Percentiles rank a stretch among this genome's conserved stretches.
These are phyloP conservation scores for Hericium erinaceus DNA, from an alignment of 768 basidiomycete species.

Conservation along the genomic window DNA sequence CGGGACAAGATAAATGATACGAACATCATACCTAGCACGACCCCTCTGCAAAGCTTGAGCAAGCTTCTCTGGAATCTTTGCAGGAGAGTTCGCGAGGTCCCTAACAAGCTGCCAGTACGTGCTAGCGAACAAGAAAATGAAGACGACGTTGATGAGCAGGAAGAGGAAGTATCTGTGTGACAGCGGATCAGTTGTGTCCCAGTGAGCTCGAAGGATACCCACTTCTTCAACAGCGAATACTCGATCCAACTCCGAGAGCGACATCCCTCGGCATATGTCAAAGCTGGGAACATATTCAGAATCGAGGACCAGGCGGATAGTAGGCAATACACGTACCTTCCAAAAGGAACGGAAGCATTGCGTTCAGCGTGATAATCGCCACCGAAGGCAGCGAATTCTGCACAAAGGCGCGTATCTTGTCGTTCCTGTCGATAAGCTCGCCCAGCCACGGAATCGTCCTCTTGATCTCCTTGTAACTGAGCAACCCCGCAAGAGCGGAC, in stretches of 20 bases:
- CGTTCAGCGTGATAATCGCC: constrained; percentile 87
- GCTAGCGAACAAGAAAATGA: constrained; percentile 86
- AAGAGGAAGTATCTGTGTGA: constrained; percentile 80
- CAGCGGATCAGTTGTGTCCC: constrained; percentile 2
- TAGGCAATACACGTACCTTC: constrained; percentile 46
- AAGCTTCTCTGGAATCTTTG: constrained; percentile 89
- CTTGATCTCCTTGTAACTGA: constrained; percentile 93
- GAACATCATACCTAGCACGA: constrained; percentile 45
- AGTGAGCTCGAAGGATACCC: neutral
- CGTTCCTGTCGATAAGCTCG: constrained; percentile 71
- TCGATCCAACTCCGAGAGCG: constrained; percentile 89
- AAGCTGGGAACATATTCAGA: constrained; percentile 24
- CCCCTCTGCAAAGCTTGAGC: constrained; percentile 76
- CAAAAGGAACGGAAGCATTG: constrained; percentile 76
- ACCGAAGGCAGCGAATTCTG: constrained; percentile 92
- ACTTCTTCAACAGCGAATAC: constrained; percentile 90
- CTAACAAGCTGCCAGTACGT: constrained; percentile 88
- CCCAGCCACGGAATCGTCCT: constrained; percentile 85
- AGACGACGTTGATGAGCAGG: constrained; percentile 85
- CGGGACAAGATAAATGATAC: constrained; percentile 6
- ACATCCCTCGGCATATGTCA: constrained; percentile 89
- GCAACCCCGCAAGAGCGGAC: constrained; percentile 71
- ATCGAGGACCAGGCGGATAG: too few relatives aligned
- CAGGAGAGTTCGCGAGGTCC: constrained; percentile 88
- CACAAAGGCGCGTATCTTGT: constrained; percentile 74